Base-by-base conservation (phyloP, 225 moss, liverwort and hornwort species). In the Pseudisothecium myosuroides region DNA sequence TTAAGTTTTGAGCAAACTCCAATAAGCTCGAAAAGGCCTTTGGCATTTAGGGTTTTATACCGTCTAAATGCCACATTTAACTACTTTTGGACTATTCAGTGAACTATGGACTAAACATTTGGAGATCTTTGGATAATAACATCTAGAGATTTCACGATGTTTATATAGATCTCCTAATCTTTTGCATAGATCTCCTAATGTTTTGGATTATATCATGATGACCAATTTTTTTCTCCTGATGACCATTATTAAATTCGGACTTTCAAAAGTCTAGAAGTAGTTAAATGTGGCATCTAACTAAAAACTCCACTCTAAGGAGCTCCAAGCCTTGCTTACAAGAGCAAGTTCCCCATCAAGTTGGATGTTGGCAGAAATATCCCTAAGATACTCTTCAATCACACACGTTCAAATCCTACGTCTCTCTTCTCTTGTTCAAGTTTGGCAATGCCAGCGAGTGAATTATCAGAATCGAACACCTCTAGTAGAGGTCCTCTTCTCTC, bases 41-140 rank as follows among this genome's bases (percentile, higher is more conserved):
- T 7, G 9, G 0, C 19, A 31, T 32, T 49, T 49, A 10, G 0
- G 1, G 2, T 2, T 47, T 47, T 2, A 49, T 29, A 29, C 3
- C 2, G 16, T 31, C 47, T 28, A 29, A 45, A 6, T 45, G n/a
- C n/a, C n/a, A n/a, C n/a, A n/a, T n/a, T n/a, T n/a, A n/a, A n/a
- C n/a, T n/a, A n/a, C n/a, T n/a, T n/a, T n/a, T n/a, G n/a, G n/a
- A n/a, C n/a, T n/a, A n/a, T n/a, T n/a, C n/a, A n/a, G n/a, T n/a
- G n/a, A n/a, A n/a, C n/a, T n/a, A n/a, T n/a, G n/a, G n/a, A n/a
- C n/a, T n/a, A n/a, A n/a, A n/a, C n/a, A n/a, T n/a, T n/a, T n/a
- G n/a, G n/a, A n/a, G n/a, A n/a, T n/a, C n/a, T n/a, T n/a, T n/a
- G n/a, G n/a, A n/a, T n/a, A n/a, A n/a, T n/a, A n/a, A n/a, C n/a